These are phyloP conservation scores for Pochonia chlamydosporia DNA, from an alignment of 2,329 filamentous ascomycete genomes.

Conservation along the genomic window DNA sequence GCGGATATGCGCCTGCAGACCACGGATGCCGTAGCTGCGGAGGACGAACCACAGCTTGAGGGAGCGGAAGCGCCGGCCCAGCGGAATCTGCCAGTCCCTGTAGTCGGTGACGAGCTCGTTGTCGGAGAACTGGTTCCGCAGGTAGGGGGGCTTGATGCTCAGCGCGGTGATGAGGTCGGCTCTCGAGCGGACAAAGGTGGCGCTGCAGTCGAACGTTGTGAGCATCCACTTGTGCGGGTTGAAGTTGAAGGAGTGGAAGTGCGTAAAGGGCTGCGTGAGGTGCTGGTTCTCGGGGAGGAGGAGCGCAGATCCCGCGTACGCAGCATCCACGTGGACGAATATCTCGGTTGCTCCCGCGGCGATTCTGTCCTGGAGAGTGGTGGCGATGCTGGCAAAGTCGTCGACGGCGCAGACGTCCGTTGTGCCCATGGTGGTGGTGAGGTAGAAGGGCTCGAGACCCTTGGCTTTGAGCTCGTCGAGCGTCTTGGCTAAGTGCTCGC, in stretches of 20 bases:
- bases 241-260: conserved; percentile 85
- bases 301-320: conserved; percentile 83
- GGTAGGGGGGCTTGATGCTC: conserved; percentile 73
- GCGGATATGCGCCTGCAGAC: conserved; percentile 67
- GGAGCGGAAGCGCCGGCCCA: conserved; percentile 80
- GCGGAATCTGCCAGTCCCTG: conserved; percentile 93
- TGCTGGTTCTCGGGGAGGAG: conserved; percentile 75
- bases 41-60: conserved; percentile 96
- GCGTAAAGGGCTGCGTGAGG: conserved; percentile 53
- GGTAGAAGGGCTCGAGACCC: conserved; percentile 77
- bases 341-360: conserved; percentile 41
- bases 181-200: conserved; percentile 72
- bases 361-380: conserved; percentile 28
- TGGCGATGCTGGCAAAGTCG: conserved; percentile 65
- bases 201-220: conserved; percentile 83
- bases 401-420: conserved; percentile 87
- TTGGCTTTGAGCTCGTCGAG: conserved; percentile 60
- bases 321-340: conserved; percentile 92
- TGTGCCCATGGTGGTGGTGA: conserved; percentile 78
- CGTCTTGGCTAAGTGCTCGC: conserved; percentile 50
- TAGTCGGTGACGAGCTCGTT: conserved; percentile 87
- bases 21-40: conserved; percentile 71
- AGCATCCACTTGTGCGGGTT: conserved; percentile 98
- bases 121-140: conserved; percentile 75
- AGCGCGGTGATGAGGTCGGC: conserved; percentile 73